Conservation (phyloP, 768 basidiomycete species). For the Nevesoporus exiguus region DNA sequence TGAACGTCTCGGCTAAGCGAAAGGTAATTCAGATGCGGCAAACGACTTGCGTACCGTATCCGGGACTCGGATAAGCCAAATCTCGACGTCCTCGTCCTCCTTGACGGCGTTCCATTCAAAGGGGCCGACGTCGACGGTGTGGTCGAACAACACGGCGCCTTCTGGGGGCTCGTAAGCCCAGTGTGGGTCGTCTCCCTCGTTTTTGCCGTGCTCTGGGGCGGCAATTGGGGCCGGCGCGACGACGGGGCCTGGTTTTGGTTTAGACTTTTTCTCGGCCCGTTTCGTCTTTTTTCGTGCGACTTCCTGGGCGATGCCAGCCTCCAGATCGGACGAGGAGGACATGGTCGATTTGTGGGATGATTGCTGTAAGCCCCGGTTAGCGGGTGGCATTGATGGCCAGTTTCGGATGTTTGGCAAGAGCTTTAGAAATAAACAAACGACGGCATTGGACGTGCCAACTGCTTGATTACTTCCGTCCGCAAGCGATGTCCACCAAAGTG, state of each 20-base stretch:
- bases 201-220: slow-evolving; percentile 32
- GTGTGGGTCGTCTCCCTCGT: slow-evolving; percentile 51
- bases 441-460: background rate
- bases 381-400: background rate
- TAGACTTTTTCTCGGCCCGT: slow-evolving; percentile 11
- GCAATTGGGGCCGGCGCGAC: too few species aligned
- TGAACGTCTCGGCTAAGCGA: too few species aligned
- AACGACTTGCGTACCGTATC: slow-evolving; percentile 45
- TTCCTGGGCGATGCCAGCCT: slow-evolving; percentile 5
- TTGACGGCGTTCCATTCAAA: slow-evolving; percentile 71
- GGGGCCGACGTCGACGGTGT: slow-evolving; percentile 40
- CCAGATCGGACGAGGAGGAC: slow-evolving; percentile 25
- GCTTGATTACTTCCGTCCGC: too few species aligned
- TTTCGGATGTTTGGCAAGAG: slow-evolving; percentile 28
- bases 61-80: slow-evolving; percentile 71
- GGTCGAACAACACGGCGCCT: slow-evolving; percentile 47
- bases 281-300: slow-evolving; percentile 10
- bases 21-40: too few species aligned
- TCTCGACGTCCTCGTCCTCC: slow-evolving; percentile 53
- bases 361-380: too few species aligned
- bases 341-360: too few species aligned
- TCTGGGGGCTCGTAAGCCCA: slow-evolving; percentile 62
- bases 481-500: slow-evolving; percentile 5
- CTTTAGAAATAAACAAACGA: slow-evolving; percentile 32
- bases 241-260: background rate